These are phyloP conservation scores for Taxillus chinensis DNA, from an alignment of 164 flowering plant species.

Conservation along the genomic window DNA sequence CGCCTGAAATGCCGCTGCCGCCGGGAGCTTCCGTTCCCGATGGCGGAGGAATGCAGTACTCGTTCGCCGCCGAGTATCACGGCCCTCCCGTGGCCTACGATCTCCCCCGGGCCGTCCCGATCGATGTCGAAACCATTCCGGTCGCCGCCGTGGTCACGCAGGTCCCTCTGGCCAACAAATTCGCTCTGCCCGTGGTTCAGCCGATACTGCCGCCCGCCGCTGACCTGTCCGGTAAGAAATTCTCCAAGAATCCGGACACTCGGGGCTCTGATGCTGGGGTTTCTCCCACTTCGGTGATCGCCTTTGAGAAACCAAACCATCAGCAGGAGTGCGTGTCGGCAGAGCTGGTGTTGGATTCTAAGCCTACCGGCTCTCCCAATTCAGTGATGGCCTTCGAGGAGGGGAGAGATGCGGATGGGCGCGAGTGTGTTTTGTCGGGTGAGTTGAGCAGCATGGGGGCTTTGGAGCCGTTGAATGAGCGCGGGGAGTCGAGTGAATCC, in stretches of 20 bases:
- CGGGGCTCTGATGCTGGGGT: conserved; percentile 14
- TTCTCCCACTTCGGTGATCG: conserved; percentile 40
- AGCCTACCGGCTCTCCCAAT: too few species aligned
- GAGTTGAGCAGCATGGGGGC: conserved; percentile 42
- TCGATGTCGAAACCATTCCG: conserved; percentile 45
- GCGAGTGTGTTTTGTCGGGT: conserved; percentile 29
- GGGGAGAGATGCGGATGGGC: conserved; percentile 16
- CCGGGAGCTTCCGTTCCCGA: conserved; percentile 7
- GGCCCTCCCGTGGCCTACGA: conserved; percentile 49
- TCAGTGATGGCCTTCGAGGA: conserved; percentile 32
- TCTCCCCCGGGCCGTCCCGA: conserved; percentile 56
- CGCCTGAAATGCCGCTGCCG: conserved; percentile 9
- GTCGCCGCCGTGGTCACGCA: conserved; percentile 47
- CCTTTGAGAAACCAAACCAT: conserved; percentile 18
- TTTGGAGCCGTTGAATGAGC: conserved; percentile 22
- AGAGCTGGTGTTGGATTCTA: too few species aligned
- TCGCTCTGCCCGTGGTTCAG: conserved; percentile 46
- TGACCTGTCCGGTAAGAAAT: conserved; percentile 19
- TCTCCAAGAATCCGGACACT: conserved; percentile 20
- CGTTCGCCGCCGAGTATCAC: conserved; percentile 49
- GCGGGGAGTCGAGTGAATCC: conserved; percentile 24
- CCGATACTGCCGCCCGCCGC: conserved; percentile 25
- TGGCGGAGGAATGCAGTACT: conserved; percentile 29
- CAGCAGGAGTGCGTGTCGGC: too few species aligned
- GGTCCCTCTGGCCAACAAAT: conserved; percentile 16